Percentiles rank a stretch among this genome's conserved stretches.
Conservation (phyloP, 2,329 filamentous ascomycete genomes). For the Colletotrichum cereale region DNA sequence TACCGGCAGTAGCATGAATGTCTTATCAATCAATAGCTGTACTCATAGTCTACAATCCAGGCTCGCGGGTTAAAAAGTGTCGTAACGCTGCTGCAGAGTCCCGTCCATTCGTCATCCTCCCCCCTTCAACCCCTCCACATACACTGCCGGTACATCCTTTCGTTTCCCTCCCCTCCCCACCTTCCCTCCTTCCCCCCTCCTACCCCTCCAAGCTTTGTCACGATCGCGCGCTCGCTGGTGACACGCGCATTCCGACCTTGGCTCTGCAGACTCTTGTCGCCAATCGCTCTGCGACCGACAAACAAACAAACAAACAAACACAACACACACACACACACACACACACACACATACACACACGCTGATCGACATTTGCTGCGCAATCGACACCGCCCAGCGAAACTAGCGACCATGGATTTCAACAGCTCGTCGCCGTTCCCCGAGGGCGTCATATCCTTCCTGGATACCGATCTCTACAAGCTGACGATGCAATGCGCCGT, state of each 20-base stretch:
- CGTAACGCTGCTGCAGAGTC: slow-evolving; percentile 21
- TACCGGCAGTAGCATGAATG: background rate
- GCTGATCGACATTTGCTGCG: background rate
- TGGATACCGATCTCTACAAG: slow-evolving; percentile 92
- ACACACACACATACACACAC: background rate
- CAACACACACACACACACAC: background rate
- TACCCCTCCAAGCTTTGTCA: slow-evolving; percentile 33
- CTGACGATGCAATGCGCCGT: slow-evolving; percentile 99
- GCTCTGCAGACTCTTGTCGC: slow-evolving; percentile 29
- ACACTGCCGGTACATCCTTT: background rate
- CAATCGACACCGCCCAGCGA: background rate
- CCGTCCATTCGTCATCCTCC: slow-evolving; percentile 36
- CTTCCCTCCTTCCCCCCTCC: background rate
- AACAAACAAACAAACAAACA: background rate
- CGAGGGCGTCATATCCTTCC: slow-evolving; percentile 84
- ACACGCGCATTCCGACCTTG: slow-evolving; percentile 21
- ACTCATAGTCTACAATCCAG: background rate
- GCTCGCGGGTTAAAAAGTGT: background rate
- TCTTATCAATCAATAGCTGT: slow-evolving; percentile 31
- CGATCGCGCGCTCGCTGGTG: slow-evolving; percentile 28
- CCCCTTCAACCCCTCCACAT: slow-evolving; percentile 20
- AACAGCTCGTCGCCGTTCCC: slow-evolving; percentile 76
- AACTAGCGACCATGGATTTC: slow-evolving; percentile 66
- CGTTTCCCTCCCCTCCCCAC: background rate
- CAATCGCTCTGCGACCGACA: background rate